Base-by-base conservation (phyloP, 352 stramenopile species). In the Aphanomyces invadans region DNA sequence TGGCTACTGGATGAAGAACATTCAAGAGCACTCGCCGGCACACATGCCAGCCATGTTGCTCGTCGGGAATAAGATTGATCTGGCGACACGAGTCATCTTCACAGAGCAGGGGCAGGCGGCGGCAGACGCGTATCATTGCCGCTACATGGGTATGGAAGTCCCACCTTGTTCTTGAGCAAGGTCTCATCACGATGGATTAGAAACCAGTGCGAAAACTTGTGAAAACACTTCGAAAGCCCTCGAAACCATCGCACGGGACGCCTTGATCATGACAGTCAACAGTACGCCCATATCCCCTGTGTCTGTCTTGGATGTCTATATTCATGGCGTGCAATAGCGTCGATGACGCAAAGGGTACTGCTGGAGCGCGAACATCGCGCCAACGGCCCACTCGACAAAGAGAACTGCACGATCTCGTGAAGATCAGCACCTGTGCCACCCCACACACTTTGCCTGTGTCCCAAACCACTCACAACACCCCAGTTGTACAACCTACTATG, bases 1-100 rank as follows among this genome's bases (percentile, higher is more conserved):
- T 52, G 89, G 84, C 69, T 97, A 97, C 68, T 98, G 92, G 92
- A 97, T 97, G 88, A 94, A 97, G 68, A 97, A 97, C 69, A 97
- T 98, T 62, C 85, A 91, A 15, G 83, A 93, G 61, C 91, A 95
- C 65, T 90, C 88, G 21, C 77, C 80, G 0, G 77, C 80, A 36
- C 57, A 71, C 46, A 75, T 79, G 72, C 83, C 79, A 25, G 87
- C 76, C 17, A 94, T 90, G 85, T 71, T 96, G 44, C 71, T 97
- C 2, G 86, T 97, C 45, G 89, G 88, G 65, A 97, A 97, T 77
- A 97, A 97, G 74, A 95, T 95, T 54, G 89, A 97, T 89, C 61
- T 97, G 55, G 77, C 83, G 4, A 92, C 91, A 52, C 86, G 86
- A 29, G 80, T 89, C 17, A 82, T 95, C 15, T 76, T 77, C 11